phyloP scores from a whole-genome alignment of 352 stramenopile species.

The Pythium myriotylum region DNA sequence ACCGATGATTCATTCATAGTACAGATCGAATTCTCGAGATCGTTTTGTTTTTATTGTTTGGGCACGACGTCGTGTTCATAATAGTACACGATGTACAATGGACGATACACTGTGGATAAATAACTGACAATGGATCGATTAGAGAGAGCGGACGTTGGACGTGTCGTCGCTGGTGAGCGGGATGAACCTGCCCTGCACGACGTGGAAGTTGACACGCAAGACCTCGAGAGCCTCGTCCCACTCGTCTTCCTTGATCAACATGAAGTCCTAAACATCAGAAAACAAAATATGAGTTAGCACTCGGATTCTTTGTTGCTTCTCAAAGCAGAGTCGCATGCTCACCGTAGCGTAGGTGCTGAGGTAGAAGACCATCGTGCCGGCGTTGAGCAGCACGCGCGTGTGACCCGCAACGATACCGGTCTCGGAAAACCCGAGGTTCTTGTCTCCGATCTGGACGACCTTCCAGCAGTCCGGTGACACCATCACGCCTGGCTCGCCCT shows the following conservation, averaged over 20 bases:
- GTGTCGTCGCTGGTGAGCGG: conserved; percentile 25
- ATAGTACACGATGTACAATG: too few relatives aligned
- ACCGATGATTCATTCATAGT: too few relatives aligned
- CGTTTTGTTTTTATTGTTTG: conserved; percentile 1
- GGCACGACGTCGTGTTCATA: too few relatives aligned
- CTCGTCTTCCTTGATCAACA: conserved; percentile 76
- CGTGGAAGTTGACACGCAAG: conserved; percentile 43
- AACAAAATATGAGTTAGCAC: too few relatives aligned
- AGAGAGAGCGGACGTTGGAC: neutral
- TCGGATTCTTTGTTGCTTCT: too few relatives aligned
- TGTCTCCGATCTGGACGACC: conserved; percentile 65
- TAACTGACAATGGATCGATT: neutral
- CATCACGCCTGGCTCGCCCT: conserved; percentile 48
- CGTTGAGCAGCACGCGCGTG: conserved; percentile 56
- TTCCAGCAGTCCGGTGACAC: conserved; percentile 67
- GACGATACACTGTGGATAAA: conserved; percentile 10
- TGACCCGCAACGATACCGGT: conserved; percentile 69
- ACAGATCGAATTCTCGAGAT: too few relatives aligned
- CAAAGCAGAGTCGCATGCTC: conserved; percentile 4
- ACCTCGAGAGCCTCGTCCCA: conserved; percentile 55
- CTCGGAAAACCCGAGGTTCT: conserved; percentile 59
- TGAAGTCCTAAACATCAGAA: conserved; percentile 48
- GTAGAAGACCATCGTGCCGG: conserved; percentile 69
- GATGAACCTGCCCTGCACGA: conserved; percentile 49
- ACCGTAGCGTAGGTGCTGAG: conserved; percentile 71